Evolutionary conservation across 148 eudicot genomes (phyloP), one percentile per base, ranked within the genome.

Genomic region (Drosera capensis): DNA sequence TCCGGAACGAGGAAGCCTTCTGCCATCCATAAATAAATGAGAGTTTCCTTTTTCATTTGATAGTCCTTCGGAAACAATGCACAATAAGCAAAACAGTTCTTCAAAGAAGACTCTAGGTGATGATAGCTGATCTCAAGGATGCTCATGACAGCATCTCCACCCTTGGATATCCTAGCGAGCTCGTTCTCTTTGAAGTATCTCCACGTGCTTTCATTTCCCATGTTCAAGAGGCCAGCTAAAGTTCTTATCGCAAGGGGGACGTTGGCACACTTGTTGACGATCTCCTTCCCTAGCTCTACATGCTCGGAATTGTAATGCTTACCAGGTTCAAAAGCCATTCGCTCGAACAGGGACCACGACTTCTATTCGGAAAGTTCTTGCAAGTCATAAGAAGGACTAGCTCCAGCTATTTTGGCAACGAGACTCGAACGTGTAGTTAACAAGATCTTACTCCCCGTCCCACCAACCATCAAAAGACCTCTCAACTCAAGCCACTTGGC

Each of bases 241-340:
- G 31, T 18, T 46, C 48, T 51, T 30, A 64, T 39, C 0, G 53
- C 62, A 24, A 64, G 43, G 4, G 57, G 62, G 39, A 56, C 48
- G 31, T 20, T 20, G 0, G 23, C 60, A 36, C 60, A 62, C 36
- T 47, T 64, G 14, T 37, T 23, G 1, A 58, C 63, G 20, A 65
- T 65, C 20, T 41, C 40, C 14, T 48, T 15, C 46, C 59, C 59
- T 9, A 55, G 3, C 30, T 50, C 17, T 17, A 49, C 20, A 7
- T 59, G 37, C 1, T 38, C 3, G 12, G 44, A 48, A 7, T 48
- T 23, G 8, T 18, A 26, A 1, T 52, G 34, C 6, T 25, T 17
- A 8, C 40, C 59, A 22, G n/a, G 36, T 5, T 3, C 2, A 34
- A 34, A 34, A 3, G 38, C 38, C 45, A 35, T 20, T 24, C 19